These are phyloP conservation scores for Yarrowia divulgata DNA, from an alignment of 805 yeast genomes.

Conservation along the genomic window DNA sequence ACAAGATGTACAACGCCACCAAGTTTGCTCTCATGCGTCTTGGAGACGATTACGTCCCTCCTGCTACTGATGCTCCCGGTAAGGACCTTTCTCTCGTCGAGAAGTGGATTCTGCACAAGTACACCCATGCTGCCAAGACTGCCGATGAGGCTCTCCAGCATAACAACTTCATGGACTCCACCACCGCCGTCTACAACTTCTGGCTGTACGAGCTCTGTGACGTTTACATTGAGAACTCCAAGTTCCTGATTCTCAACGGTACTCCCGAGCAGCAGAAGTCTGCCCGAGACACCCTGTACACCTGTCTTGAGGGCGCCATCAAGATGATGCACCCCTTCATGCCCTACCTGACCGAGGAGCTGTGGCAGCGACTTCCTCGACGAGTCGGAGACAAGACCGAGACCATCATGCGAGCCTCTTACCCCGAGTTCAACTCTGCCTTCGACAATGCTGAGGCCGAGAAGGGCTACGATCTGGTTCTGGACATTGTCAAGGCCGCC, in stretches of 20 bases:
- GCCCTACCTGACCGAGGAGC: constrained; percentile 97
- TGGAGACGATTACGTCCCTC: constrained; percentile 87
- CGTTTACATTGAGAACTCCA: constrained; percentile 97
- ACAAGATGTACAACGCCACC: constrained; percentile 98
- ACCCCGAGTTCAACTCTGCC: constrained; percentile 69
- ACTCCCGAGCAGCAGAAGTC: constrained; percentile 81
- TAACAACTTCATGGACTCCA: constrained; percentile 89
- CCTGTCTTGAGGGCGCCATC: constrained; percentile 89
- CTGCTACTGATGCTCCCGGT: constrained; percentile 63
- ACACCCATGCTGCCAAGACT: constrained; percentile 70
- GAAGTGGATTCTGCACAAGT: constrained; percentile 93
- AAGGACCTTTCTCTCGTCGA: constrained; percentile 92
- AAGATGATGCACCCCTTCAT: constrained; percentile 95
- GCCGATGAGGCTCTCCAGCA: constrained; percentile 73
- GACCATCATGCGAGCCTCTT: constrained; percentile 79
- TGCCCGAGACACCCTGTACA: constrained; percentile 93
- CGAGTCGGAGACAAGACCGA: constrained; percentile 72
- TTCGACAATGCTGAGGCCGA: constrained; percentile 71
- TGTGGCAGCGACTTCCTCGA: constrained; percentile 98
- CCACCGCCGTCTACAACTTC: constrained; percentile 86
- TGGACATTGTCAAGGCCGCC: constrained; percentile 87
- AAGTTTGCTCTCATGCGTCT: constrained; percentile 93
- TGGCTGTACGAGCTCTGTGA: constrained; percentile 97
- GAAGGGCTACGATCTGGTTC: constrained; percentile 79
- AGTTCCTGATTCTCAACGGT: constrained; percentile 90